phyloP scores from a whole-genome alignment of 2,329 filamentous ascomycete species.

The Paramyrothecium sp. region DNA sequence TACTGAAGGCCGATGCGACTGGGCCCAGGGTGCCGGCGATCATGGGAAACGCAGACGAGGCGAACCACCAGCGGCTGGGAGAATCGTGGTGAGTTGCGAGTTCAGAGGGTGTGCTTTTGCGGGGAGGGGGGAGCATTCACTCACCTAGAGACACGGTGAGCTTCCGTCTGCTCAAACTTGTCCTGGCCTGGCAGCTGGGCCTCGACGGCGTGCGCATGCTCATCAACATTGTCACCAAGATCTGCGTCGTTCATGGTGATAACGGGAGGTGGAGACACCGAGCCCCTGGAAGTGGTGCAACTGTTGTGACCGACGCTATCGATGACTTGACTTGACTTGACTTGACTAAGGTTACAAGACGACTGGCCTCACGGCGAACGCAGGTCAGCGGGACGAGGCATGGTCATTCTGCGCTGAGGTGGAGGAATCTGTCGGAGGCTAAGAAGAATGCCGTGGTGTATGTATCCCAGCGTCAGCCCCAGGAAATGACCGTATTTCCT shows the following conservation, averaged over 20 bases:
- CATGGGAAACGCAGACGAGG: constrained; percentile 68
- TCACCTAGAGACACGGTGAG: constrained; percentile 44
- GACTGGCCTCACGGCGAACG: too few species aligned
- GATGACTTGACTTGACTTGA: too few species aligned
- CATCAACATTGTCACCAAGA: constrained; percentile 33
- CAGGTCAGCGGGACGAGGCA: too few species aligned
- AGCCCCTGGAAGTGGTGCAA: too few species aligned
- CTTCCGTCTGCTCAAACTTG: constrained; percentile 34
- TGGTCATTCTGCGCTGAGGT: too few species aligned
- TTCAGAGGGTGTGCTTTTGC: neutral
- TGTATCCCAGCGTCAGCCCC: too few species aligned
- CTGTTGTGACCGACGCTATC: too few species aligned
- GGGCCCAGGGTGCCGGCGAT: constrained; percentile 83
- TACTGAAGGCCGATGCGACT: constrained; percentile 83
- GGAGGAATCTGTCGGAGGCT: too few species aligned
- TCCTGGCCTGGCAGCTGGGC: constrained; percentile 18
- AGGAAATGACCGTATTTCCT: too few species aligned
- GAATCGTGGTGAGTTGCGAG: neutral
- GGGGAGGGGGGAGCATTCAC: constrained; percentile 5
- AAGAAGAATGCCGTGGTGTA: too few species aligned
- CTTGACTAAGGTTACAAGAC: too few species aligned
- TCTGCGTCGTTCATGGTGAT: constrained; percentile 40
- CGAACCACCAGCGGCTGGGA: constrained; percentile 60
- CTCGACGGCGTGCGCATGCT: constrained; percentile 26
- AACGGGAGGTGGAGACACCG: too few species aligned